Conservation (phyloP, 805 yeast genomes). For the Wickerhamomyces alni region DNA sequence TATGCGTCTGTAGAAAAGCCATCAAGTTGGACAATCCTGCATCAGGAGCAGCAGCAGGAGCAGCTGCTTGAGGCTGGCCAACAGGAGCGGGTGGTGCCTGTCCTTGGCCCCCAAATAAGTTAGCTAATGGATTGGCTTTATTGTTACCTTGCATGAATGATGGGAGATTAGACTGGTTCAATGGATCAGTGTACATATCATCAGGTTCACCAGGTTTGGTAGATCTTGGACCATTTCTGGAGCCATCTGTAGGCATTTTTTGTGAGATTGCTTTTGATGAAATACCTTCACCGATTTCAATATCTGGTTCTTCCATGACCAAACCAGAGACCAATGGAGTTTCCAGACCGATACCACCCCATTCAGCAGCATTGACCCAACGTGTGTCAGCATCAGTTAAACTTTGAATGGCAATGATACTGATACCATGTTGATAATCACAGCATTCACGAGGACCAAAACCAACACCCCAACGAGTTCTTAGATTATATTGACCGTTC, state of each 20-base stretch:
- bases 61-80: conserved; percentile 6
- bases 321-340: conserved; percentile 71
- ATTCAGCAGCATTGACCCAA: conserved; percentile 87
- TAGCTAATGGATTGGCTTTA: conserved; percentile 43
- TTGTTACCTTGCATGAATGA: conserved; percentile 28
- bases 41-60: conserved; percentile 23
- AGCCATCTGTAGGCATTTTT: conserved; percentile 87
- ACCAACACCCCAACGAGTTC: conserved; percentile 99
- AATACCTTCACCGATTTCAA: conserved; percentile 91
- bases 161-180: conserved; percentile 19
- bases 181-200: conserved; percentile 24
- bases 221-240: conserved; percentile 81
- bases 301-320: conserved; percentile 95
- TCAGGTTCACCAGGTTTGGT: conserved; percentile 54
- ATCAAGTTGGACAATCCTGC: conserved; percentile 36
- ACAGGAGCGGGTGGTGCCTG: conserved; percentile 20
- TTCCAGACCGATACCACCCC: conserved; percentile 93
- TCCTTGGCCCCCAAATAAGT: conserved; percentile 31
- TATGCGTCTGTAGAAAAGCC: conserved; percentile 29
- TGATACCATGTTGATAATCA: conserved; percentile 85
- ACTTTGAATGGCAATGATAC: conserved; percentile 80
- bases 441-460: conserved; percentile 98
- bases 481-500: conserved; percentile 53
- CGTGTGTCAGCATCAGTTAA: conserved; percentile 90
- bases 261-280: conserved; percentile 87